Evolutionary conservation across 164 flowering plant species (phyloP).

Genomic region (Piper longum): DNA sequence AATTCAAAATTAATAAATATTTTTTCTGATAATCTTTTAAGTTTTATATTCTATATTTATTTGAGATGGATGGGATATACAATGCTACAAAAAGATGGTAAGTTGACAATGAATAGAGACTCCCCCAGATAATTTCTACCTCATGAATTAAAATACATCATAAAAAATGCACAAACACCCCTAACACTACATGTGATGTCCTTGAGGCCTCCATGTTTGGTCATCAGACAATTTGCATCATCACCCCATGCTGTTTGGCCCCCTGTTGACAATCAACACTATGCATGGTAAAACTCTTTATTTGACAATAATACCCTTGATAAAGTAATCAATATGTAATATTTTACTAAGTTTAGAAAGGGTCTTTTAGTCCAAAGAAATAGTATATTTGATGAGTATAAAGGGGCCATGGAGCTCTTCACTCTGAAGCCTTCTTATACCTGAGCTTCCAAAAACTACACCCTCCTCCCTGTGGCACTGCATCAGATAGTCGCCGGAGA

Average conservation of each 20-base stretch:
- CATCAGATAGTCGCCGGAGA: not conserved
- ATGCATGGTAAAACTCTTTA: not conserved
- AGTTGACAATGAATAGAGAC: not conserved
- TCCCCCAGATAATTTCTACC: not conserved
- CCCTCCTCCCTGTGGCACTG: not conserved
- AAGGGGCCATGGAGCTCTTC: not conserved
- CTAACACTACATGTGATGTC: not conserved
- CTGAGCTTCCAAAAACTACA: not conserved
- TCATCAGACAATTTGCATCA: not conserved
- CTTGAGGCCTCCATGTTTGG: not conserved
- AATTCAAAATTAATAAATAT: no score
- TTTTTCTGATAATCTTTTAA: not conserved
- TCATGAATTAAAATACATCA: no score
- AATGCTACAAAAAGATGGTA: not conserved
- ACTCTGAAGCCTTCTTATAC: not conserved
- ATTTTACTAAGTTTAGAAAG: not conserved
- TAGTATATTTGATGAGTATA: not conserved
- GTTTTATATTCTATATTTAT: no score
- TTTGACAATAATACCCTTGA: not conserved
- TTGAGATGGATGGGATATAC: not conserved
- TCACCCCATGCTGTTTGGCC: no score
- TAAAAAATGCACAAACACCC: not conserved
- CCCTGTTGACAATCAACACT: not conserved
- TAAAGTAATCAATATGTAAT: no score
- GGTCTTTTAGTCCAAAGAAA: not conserved